Evolutionary conservation across 1,284 basidiomycete species (phyloP).

Genomic region (Boletellus deceptivus): DNA sequence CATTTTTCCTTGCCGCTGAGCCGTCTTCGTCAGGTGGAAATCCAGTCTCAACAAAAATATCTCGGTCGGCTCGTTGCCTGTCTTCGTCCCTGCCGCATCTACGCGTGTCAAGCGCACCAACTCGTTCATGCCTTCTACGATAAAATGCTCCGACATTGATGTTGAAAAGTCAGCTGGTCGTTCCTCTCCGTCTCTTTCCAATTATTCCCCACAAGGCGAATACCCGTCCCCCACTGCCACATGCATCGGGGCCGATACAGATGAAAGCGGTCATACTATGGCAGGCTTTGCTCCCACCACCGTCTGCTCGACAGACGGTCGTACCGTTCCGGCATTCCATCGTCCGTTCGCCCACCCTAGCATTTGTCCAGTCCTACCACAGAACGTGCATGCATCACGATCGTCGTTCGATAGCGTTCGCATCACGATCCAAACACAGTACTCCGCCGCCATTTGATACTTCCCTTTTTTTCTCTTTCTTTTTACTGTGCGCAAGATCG

Average conservation of each 20-base stretch:
- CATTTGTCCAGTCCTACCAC: slow-evolving; percentile 4
- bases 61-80: slow-evolving; percentile 22
- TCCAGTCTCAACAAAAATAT: slow-evolving; percentile 5
- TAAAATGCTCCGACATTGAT: slow-evolving; percentile 11
- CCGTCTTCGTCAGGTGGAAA: slow-evolving; percentile 10
- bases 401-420: slow-evolving; percentile 10
- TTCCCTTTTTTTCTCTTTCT: background rate
- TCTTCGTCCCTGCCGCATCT: slow-evolving; percentile 16
- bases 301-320: background rate
- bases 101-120: background rate
- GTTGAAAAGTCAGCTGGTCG: slow-evolving; percentile 17
- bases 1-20: background rate
- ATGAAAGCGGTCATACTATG: background rate
- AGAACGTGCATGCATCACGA: slow-evolving; percentile 1
- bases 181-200: slow-evolving; percentile 18
- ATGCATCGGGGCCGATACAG: slow-evolving; percentile 1
- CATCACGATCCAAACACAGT: slow-evolving; percentile 18
- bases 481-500: slow-evolving; percentile 14
- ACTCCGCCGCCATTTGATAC: slow-evolving; percentile 8
- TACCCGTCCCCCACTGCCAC: slow-evolving; percentile 5
- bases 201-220: slow-evolving; percentile 6
- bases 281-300: background rate
- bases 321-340: slow-evolving; percentile 11
- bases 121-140: background rate
- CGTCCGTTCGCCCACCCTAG: slow-evolving; percentile 21